Percentiles rank a stretch among this genome's conserved stretches.
Conservation (phyloP, 2,329 filamentous ascomycete species). For the Penicillium frequentans region DNA sequence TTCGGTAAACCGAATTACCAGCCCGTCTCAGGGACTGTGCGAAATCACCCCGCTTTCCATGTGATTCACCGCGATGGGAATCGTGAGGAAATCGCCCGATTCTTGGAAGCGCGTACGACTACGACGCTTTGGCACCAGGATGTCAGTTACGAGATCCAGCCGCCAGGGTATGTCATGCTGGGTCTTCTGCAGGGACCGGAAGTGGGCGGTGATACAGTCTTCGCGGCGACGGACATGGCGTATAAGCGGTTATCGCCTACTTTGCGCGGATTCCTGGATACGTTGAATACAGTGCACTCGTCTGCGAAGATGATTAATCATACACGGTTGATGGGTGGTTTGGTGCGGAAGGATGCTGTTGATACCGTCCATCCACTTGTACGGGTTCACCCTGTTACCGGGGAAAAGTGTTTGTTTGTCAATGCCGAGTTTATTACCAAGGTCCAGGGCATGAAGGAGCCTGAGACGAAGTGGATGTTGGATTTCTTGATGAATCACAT, state of each 20-base stretch:
- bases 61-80: conserved; percentile 50
- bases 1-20: conserved; percentile 50
- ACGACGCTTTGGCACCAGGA: conserved; percentile 53
- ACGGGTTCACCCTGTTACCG: conserved; percentile 50
- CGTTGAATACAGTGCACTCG: conserved; percentile 40
- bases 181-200: conserved; percentile 52
- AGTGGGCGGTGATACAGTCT: conserved; percentile 51
- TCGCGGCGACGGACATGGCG: conserved; percentile 46
- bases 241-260: conserved; percentile 54
- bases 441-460: conserved; percentile 50
- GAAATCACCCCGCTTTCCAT: conserved; percentile 46
- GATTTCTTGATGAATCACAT: conserved; percentile 53
- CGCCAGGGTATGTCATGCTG: conserved; percentile 50
- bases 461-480: conserved; percentile 46
- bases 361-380: conserved; percentile 48
- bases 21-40: conserved; percentile 44
- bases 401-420: conserved; percentile 50
- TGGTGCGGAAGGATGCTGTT: conserved; percentile 47
- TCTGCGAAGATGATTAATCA: conserved; percentile 48
- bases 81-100: conserved; percentile 43
- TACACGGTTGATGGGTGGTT: conserved; percentile 42
- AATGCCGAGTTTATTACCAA: conserved; percentile 52
- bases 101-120: conserved; percentile 45
- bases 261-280: conserved; percentile 42
- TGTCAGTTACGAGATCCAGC: conserved; percentile 51